phyloP scores from a whole-genome alignment of 164 flowering plant genomes.

The Nelumbo lutea region DNA sequence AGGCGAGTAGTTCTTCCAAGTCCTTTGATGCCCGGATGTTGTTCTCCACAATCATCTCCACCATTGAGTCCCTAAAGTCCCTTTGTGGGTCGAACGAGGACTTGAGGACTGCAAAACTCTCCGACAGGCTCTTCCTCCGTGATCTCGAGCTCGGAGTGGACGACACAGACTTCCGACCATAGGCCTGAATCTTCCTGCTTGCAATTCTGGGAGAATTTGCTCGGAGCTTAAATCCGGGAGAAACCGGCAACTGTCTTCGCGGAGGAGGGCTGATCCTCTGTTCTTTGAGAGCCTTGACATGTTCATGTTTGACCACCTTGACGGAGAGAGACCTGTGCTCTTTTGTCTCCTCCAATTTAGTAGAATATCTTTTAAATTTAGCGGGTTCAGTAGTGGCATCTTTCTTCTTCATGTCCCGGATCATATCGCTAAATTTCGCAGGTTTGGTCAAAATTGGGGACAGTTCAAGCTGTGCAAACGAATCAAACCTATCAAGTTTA shows the following conservation, averaged over 20 bases:
- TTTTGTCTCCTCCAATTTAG: conserved; percentile 16
- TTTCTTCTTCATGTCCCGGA: conserved; percentile 10
- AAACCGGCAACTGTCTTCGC: conserved; percentile 17
- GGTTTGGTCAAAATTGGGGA: conserved; percentile 54
- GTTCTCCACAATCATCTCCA: conserved; percentile 86
- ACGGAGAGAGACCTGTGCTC: conserved; percentile 16
- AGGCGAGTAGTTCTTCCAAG: conserved; percentile 84
- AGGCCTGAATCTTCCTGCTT: conserved; percentile 22
- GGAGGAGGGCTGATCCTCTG: conserved; percentile 11
- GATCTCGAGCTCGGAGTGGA: conserved; percentile 13
- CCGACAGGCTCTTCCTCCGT: conserved; percentile 35
- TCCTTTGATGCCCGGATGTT: conserved; percentile 57
- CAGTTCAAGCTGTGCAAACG: conserved; percentile 34
- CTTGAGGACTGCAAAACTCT: conserved; percentile 72
- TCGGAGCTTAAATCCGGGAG: conserved; percentile 43
- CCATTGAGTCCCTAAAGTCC: conserved; percentile 86
- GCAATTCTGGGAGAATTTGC: conserved; percentile 53
- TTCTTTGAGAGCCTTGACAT: conserved; percentile 17
- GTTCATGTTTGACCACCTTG: conserved; percentile 23
- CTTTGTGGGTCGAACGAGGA: conserved; percentile 56
- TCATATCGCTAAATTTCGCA: conserved; percentile 15
- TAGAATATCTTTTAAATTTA: conserved; percentile 4
- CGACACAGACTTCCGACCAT: conserved; percentile 25
- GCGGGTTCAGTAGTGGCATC: conserved; percentile 4
- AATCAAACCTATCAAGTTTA: conserved; percentile 22